These are phyloP conservation scores for Pseudoturritis turrita DNA, from an alignment of 345 rosid species.

Conservation along the genomic window DNA sequence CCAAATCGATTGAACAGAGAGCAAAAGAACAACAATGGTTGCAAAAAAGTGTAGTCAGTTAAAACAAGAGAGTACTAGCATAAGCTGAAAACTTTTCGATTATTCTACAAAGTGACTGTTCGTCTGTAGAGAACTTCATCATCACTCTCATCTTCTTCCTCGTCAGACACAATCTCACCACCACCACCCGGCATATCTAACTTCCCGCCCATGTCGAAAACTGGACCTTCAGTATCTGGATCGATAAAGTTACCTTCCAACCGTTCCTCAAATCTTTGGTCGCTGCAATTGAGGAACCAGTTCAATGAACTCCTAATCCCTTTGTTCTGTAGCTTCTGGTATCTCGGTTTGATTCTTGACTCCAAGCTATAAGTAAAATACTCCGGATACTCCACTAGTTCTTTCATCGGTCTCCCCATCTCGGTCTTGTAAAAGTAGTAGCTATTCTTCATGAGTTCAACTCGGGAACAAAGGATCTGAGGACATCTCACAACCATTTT, in stretches of 20 bases:
- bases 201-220: conserved; percentile 75
- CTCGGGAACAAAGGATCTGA: conserved; percentile 53
- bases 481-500: conserved; percentile 83
- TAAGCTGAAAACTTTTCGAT: neutral
- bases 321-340: conserved; percentile 60
- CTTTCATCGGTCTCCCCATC: conserved; percentile 84
- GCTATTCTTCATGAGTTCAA: conserved; percentile 82
- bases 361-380: conserved; percentile 92
- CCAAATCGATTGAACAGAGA: neutral
- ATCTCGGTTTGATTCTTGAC: conserved; percentile 90
- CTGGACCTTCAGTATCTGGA: conserved; percentile 59
- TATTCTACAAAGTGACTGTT: conserved; percentile 44
- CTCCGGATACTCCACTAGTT: conserved; percentile 78
- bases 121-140: conserved; percentile 62
- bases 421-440: conserved; percentile 73
- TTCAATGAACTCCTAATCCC: conserved; percentile 73
- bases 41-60: neutral
- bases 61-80: neutral
- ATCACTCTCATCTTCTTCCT: conserved; percentile 66
- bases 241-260: conserved; percentile 70
- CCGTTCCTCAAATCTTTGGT: conserved; percentile 86
- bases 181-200: conserved; percentile 62
- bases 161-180: conserved; percentile 59
- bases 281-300: conserved; percentile 93
- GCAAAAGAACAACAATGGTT: conserved; percentile 1